Evolutionary conservation across 2,329 filamentous ascomycete genomes (phyloP), one percentile per base, ranked within the genome.

Genomic region (Pleurostoma richardsiae): DNA sequence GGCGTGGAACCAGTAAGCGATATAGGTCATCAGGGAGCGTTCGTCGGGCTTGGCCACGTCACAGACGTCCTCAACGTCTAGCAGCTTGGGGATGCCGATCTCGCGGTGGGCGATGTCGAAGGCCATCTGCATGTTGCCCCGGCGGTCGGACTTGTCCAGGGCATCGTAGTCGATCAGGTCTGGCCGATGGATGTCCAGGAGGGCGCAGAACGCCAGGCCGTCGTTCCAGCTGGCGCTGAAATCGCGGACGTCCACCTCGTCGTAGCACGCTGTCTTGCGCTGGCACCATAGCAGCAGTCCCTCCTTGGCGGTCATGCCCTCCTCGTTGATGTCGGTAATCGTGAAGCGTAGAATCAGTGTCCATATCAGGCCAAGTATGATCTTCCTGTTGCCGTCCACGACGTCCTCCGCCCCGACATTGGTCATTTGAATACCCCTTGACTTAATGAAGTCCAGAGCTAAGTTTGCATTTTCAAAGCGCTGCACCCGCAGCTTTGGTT

Each of bases 1-100:
- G 57, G 94, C 94, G 64, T 99, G 94, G 78, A 99, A 99, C 94
- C 94, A 99, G 74, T 99, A 99, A 54, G 94, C 94, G 59, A 99
- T 99, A 67, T 99, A 99, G 1, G 94, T 99, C 94, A 99, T 99
- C 63, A 99, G 77, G 65, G 88, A 95, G 58, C 90, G 85, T 69
- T 99, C 94, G 64, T 99, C 94, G 28, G 94, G 94, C 70, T 94
- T 95, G 28, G 90, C 80, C 29, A 99, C 92, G 64, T 99, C 94
- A 65, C 90, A 96, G 26, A 99, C 94, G 72, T 99, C 94, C 68
- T 99, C 94, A 10, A 97, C 94, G 65, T 99, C 94, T 49, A 99
- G 79, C 63, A 99, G 76, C 59, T 92, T 89, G 11, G 94, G 94
- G 49, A 99, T 99, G 43, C 94, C 94, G 60, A 99, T 97, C 71